Evolutionary conservation across 805 yeast species (phyloP).

Genomic region (Komagataella populi): DNA sequence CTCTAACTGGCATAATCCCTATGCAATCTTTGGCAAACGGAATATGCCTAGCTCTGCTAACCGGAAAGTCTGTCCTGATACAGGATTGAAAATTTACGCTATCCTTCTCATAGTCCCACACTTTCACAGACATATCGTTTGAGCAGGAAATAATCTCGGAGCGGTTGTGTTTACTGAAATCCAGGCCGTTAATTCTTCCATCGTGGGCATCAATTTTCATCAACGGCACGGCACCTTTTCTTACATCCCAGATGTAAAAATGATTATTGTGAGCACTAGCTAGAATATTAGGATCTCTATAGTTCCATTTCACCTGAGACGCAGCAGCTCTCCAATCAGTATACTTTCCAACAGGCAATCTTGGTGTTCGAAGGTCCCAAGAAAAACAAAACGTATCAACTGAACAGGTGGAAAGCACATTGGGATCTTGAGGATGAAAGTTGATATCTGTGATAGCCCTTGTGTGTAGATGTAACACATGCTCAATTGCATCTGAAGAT

Average conservation of each 20-base stretch:
- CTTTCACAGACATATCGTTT: conserved; percentile 71
- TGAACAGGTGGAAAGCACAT: conserved; percentile 81
- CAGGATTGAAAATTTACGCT: conserved; percentile 36
- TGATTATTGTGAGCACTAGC: conserved; percentile 82
- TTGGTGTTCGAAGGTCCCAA: conserved; percentile 85
- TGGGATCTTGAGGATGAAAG: conserved; percentile 81
- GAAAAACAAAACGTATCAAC: conserved; percentile 77
- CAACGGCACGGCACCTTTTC: conserved; percentile 72
- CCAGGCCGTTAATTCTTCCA: conserved; percentile 84
- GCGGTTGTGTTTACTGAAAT: conserved; percentile 52
- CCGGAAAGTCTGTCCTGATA: conserved; percentile 67
- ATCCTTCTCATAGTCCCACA: conserved; percentile 53
- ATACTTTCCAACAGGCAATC: conserved; percentile 58
- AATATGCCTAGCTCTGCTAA: conserved; percentile 74
- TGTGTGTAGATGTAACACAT: conserved; percentile 78
- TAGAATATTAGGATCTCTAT: conserved; percentile 54
- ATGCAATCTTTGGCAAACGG: conserved; percentile 81
- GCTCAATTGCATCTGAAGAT: conserved; percentile 57
- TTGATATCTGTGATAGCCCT: conserved; percentile 94
- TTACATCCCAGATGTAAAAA: conserved; percentile 76
- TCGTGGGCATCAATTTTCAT: conserved; percentile 57
- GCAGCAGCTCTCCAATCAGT: conserved; percentile 97
- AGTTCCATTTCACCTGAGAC: conserved; percentile 90
- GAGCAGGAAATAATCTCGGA: conserved; percentile 68
- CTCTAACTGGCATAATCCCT: conserved; percentile 82